Evolutionary conservation across 208 protist genomes (phyloP).

Genomic region (Acanthamoeba triangularis): DNA sequence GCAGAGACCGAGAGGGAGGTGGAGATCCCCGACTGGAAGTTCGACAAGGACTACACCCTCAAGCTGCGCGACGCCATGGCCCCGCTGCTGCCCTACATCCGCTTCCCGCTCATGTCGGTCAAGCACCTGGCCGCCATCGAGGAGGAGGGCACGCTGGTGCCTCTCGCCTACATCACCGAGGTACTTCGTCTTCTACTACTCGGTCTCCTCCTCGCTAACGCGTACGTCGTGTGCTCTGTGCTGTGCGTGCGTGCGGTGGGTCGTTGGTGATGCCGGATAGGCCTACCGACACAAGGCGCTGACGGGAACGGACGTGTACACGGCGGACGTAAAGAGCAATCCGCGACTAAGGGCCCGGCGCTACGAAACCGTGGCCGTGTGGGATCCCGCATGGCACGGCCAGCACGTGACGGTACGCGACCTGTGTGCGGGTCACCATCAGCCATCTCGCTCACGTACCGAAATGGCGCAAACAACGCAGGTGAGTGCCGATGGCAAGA

Average conservation of each 20-base stretch:
- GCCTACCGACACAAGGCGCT: constrained; percentile 9
- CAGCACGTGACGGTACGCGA: background rate
- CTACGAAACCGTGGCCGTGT: background rate
- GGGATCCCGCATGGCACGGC: background rate
- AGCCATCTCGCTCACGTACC: background rate
- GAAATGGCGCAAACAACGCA: background rate
- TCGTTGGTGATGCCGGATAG: background rate
- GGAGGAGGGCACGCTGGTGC: background rate
- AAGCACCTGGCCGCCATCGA: background rate
- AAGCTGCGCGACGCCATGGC: background rate
- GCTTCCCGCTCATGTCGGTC: background rate
- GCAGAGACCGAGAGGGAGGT: background rate
- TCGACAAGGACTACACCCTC: background rate
- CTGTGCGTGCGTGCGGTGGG: background rate
- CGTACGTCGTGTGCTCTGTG: background rate
- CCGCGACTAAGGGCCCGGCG: background rate
- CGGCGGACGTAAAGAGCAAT: background rate
- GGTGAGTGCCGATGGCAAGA: background rate
- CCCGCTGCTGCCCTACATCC: background rate
- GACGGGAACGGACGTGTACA: background rate
- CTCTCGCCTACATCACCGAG: background rate
- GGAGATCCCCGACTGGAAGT: constrained; percentile 17
- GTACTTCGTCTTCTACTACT: background rate
- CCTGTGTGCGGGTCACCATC: background rate
- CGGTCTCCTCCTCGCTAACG: background rate